Conservation (phyloP, 2,329 filamentous ascomycete genomes). For the Periconia digitata region DNA sequence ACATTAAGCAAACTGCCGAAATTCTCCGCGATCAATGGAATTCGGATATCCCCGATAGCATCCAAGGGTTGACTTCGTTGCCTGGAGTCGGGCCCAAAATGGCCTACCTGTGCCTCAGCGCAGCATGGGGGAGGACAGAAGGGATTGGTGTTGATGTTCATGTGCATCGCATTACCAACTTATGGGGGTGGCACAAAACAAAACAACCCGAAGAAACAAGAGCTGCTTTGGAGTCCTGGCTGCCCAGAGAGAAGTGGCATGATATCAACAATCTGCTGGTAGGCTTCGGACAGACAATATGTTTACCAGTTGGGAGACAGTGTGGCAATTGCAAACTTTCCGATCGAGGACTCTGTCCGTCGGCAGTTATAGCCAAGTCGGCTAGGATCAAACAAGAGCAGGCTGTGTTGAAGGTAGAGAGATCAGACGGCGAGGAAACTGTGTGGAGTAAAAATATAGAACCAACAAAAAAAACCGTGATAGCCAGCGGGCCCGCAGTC, state of each 20-base stretch:
- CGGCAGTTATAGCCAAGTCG: conserved; percentile 50
- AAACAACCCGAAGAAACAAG: conserved; percentile 82
- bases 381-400: conserved; percentile 54
- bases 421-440: conserved; percentile 32
- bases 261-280: conserved; percentile 91
- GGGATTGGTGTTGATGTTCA: conserved; percentile 95
- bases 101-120: conserved; percentile 84
- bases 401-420: conserved; percentile 39
- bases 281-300: conserved; percentile 84
- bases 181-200: conserved; percentile 89
- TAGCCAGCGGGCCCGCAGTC: conserved; percentile 19
- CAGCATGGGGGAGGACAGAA: conserved; percentile 68
- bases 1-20: conserved; percentile 72
- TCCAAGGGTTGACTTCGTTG: conserved; percentile 72
- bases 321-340: conserved; percentile 88
- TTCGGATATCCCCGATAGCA: conserved; percentile 78
- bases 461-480: conserved; percentile 16
- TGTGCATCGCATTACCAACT: conserved; percentile 90
- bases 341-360: conserved; percentile 70
- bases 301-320: conserved; percentile 73
- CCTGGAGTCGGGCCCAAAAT: conserved; percentile 94
- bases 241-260: conserved; percentile 83
- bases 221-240: conserved; percentile 73
- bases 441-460: conserved; percentile 18
- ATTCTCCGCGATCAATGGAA: conserved; percentile 71